Conservation (phyloP, 2,329 filamentous ascomycete genomes). For the Monilinia laxa region DNA sequence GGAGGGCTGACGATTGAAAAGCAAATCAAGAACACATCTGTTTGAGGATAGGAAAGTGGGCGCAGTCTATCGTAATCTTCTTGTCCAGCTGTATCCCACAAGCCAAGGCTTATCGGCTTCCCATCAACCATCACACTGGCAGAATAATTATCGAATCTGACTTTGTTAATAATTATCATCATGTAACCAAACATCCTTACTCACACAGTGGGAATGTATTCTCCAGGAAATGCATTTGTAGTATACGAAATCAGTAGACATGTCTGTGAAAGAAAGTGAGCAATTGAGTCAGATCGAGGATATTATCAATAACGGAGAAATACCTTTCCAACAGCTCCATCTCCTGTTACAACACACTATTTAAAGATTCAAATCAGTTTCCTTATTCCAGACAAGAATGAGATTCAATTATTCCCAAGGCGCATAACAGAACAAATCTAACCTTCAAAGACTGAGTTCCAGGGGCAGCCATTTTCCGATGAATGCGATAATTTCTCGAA, state of each 20-base stretch:
- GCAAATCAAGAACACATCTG: constrained; percentile 96
- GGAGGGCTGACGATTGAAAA: constrained; percentile 98
- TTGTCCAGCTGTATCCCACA: constrained; percentile 98
- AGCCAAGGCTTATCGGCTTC: constrained; percentile 91
- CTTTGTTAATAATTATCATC: constrained; percentile 27
- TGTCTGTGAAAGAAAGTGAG: constrained; percentile 59
- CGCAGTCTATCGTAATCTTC: constrained; percentile 97
- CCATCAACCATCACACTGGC: constrained; percentile 99
- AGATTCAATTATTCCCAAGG: not conserved
- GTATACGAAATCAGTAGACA: constrained; percentile 99
- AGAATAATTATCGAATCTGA: constrained; percentile 96
- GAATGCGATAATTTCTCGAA: not conserved
- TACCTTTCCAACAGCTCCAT: constrained; percentile 99
- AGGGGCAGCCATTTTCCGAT: constrained; percentile 17
- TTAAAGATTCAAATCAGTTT: constrained; percentile 9
- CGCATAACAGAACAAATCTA: constrained; percentile 16
- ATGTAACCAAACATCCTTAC: constrained; percentile 38
- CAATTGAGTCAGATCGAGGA: not conserved
- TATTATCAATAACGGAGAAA: constrained; percentile 35
- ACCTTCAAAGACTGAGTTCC: constrained; percentile 24
- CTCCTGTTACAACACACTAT: constrained; percentile 97
- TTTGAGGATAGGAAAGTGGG: constrained; percentile 95
- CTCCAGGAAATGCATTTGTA: constrained; percentile 98
- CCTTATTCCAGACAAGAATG: not conserved
- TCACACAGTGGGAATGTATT: constrained; percentile 98